These are phyloP conservation scores for Chaetomium fimeti DNA, from an alignment of 495 filamentous ascomycete species.

Conservation along the genomic window DNA sequence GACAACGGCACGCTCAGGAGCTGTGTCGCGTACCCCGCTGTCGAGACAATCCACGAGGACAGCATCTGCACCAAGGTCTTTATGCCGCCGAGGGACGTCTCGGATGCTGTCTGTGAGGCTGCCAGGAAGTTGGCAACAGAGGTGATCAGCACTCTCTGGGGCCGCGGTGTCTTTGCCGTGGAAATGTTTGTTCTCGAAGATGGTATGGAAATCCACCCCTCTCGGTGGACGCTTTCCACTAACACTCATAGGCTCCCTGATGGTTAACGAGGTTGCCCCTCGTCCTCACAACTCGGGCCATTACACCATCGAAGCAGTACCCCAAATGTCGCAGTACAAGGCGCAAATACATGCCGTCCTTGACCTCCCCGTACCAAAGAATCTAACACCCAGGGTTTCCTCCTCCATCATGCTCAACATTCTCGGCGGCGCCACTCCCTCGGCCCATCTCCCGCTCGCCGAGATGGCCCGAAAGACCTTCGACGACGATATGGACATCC, in stretches of 20 bases:
- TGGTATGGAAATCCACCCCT: constrained; percentile 43
- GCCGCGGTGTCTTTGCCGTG: constrained; percentile 91
- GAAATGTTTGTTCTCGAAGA: constrained; percentile 93
- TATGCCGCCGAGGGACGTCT: constrained; percentile 74
- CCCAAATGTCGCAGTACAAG: constrained; percentile 82
- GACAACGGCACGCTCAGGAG: constrained; percentile 49
- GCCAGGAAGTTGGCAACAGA: constrained; percentile 76
- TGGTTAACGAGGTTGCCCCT: constrained; percentile 94
- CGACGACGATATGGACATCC: constrained; percentile 47
- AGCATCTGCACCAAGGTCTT: constrained; percentile 94
- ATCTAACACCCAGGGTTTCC: constrained; percentile 58
- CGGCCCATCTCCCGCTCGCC: constrained; percentile 69
- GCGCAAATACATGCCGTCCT: constrained; percentile 85
- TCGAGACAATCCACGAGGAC: constrained; percentile 94
- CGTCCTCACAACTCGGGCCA: constrained; percentile 96
- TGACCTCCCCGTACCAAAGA: constrained; percentile 65
- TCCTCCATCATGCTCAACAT: constrained; percentile 94
- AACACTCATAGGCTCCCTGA: constrained; percentile 48
- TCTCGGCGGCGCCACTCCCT: constrained; percentile 68
- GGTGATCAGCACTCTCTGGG: constrained; percentile 76
- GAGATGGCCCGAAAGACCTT: constrained; percentile 60
- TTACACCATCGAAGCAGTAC: constrained; percentile 93
- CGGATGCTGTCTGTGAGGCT: constrained; percentile 55
- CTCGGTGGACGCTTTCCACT: background rate
- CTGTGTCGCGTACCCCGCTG: constrained; percentile 76